phyloP scores from a whole-genome alignment of 495 filamentous ascomycete species.

The Penicillium cosmopolitanum region DNA sequence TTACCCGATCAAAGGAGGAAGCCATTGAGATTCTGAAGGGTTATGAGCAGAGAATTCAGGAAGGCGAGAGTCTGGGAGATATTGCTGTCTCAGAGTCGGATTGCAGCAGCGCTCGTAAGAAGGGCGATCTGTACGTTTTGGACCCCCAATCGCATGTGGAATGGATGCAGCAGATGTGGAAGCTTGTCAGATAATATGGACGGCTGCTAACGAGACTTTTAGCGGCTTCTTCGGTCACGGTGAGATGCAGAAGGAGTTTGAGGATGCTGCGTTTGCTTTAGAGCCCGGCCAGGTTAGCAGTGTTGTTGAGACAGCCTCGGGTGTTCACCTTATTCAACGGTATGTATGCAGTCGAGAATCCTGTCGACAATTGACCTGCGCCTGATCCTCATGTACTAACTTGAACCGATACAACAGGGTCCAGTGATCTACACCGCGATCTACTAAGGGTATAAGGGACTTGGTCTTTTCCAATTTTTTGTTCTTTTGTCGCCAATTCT shows the following conservation, averaged over 20 bases:
- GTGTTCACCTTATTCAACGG: slow-evolving; percentile 95
- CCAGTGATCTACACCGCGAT: slow-evolving; percentile 3
- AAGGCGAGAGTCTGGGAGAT: slow-evolving; percentile 71
- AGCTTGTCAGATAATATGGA: no score
- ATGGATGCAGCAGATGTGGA: no score
- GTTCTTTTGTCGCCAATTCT: background rate
- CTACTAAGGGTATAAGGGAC: background rate
- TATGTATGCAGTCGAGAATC: slow-evolving; percentile 57
- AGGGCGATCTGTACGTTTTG: slow-evolving; percentile 76
- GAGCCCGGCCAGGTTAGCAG: slow-evolving; percentile 82
- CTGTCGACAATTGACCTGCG: background rate
- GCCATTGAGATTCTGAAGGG: slow-evolving; percentile 74
- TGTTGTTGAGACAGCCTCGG: slow-evolving; percentile 90
- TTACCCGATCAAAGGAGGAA: slow-evolving; percentile 86
- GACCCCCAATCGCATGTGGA: background rate
- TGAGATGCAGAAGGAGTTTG: slow-evolving; percentile 99
- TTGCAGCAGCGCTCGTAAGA: slow-evolving; percentile 92
- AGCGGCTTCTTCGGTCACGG: slow-evolving; percentile 89
- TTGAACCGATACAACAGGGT: background rate
- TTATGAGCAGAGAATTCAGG: slow-evolving; percentile 73
- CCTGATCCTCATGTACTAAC: background rate
- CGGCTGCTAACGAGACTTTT: slow-evolving; percentile 25
- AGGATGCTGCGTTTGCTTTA: slow-evolving; percentile 88
- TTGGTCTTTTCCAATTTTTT: background rate
- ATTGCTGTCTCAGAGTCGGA: slow-evolving; percentile 88